These are phyloP conservation scores for Xylariales sp. DNA, from an alignment of 2,329 filamentous ascomycete genomes.

Conservation along the genomic window DNA sequence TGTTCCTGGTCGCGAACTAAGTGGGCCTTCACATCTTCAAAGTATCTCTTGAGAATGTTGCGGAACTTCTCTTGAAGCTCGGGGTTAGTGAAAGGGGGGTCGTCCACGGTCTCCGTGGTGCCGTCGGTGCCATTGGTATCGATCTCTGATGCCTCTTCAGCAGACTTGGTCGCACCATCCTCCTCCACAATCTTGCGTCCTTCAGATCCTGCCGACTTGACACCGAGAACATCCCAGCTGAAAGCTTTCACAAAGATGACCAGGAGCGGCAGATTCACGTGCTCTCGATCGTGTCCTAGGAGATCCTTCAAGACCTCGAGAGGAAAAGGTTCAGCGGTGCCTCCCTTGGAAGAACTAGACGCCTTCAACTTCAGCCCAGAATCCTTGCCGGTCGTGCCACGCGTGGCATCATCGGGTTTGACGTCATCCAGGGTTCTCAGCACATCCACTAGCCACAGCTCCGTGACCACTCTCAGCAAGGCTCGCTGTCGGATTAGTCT, in stretches of 20 bases:
- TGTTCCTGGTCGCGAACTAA: slow-evolving; percentile 89
- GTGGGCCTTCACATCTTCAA: slow-evolving; percentile 88
- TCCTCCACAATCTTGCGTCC: slow-evolving; percentile 81
- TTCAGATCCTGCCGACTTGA: slow-evolving; percentile 66
- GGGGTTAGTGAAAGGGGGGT: slow-evolving; percentile 68
- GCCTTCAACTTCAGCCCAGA: slow-evolving; percentile 54
- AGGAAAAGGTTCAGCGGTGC: slow-evolving; percentile 84
- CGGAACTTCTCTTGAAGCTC: slow-evolving; percentile 83
- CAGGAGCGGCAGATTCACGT: slow-evolving; percentile 83
- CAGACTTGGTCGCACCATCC: slow-evolving; percentile 61
- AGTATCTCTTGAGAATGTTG: slow-evolving; percentile 80
- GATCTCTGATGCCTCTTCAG: slow-evolving; percentile 43
- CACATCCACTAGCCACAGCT: slow-evolving; percentile 91
- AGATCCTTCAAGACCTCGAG: slow-evolving; percentile 97
- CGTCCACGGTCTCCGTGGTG: slow-evolving; percentile 44
- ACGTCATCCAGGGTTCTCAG: slow-evolving; percentile 74
- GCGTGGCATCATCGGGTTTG: slow-evolving; percentile 59
- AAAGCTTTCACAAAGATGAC: slow-evolving; percentile 96
- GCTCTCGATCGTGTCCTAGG: slow-evolving; percentile 87
- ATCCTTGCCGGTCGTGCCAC: slow-evolving; percentile 58
- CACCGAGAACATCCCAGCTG: slow-evolving; percentile 88
- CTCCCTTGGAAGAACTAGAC: slow-evolving; percentile 52
- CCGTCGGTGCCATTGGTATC: slow-evolving; percentile 45
- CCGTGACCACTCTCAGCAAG: slow-evolving; percentile 84
- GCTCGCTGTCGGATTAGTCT: slow-evolving; percentile 80